A percentile compares a stretch with the other conserved stretches of the same genome.
phyloP scores from a whole-genome alignment of 495 filamentous ascomycete genomes.

The Mytilinidion resinicola region DNA sequence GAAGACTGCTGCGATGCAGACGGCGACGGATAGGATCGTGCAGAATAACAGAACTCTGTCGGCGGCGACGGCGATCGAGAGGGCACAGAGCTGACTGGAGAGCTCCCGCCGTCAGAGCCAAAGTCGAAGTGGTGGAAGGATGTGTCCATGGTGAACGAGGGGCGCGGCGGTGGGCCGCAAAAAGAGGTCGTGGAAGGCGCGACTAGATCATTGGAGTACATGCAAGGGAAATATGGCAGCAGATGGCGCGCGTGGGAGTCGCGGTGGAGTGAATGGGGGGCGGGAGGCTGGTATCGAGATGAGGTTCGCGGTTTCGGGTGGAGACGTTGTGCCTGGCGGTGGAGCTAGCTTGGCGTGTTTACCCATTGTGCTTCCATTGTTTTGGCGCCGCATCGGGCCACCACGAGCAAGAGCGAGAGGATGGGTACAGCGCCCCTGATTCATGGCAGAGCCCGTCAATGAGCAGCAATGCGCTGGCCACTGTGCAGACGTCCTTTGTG shows the following conservation, averaged over 20 bases:
- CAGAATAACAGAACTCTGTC: conserved; percentile 32
- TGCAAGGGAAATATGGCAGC: neutral
- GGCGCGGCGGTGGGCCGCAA: conserved; percentile 20
- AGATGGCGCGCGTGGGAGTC: conserved; percentile 4
- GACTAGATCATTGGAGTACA: conserved; percentile 12
- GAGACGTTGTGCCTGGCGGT: neutral
- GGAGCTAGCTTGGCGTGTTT: neutral
- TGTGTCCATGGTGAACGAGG: conserved; percentile 34
- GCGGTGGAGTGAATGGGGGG: conserved; percentile 23
- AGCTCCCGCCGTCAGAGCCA: conserved; percentile 41
- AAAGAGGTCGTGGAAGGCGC: conserved; percentile 15
- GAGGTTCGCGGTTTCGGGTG: neutral
- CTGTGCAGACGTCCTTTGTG: too few relatives aligned
- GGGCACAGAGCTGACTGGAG: conserved; percentile 51
- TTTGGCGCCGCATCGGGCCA: neutral
- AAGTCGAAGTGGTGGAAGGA: conserved; percentile 28
- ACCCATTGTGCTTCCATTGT: conserved; percentile 5
- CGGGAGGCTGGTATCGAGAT: conserved; percentile 20
- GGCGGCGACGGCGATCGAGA: conserved; percentile 53
- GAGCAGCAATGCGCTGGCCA: too few relatives aligned
- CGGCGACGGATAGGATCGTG: conserved; percentile 44
- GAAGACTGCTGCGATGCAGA: conserved; percentile 53
- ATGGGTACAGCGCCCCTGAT: too few relatives aligned
- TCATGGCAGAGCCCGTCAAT: too few relatives aligned
- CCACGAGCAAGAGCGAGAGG: too few relatives aligned